Conservation (phyloP, 768 basidiomycete genomes). For the Piloderma croceum region DNA sequence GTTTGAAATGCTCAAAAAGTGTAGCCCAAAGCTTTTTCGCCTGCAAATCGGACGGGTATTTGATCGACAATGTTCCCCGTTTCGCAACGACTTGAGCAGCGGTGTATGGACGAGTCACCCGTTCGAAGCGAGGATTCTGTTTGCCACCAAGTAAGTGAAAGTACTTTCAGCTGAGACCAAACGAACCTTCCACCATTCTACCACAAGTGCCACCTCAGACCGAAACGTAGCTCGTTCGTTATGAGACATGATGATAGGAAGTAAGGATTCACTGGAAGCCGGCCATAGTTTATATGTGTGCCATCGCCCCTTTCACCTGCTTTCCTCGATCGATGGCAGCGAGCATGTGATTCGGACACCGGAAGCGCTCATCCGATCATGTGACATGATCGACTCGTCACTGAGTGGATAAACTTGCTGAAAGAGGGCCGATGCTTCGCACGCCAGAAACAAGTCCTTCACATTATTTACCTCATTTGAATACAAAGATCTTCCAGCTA, state of each 20-base stretch:
- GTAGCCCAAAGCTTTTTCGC: conserved; percentile 83
- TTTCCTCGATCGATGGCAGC: conserved; percentile 14
- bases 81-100: conserved; percentile 92
- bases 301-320: conserved; percentile 17
- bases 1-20: conserved; percentile 71
- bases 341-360: conserved; percentile 48
- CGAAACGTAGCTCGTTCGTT: conserved; percentile 66
- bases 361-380: too few relatives aligned
- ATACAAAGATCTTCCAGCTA: too few relatives aligned
- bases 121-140: conserved; percentile 83
- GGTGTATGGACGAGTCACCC: conserved; percentile 87
- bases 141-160: conserved; percentile 6
- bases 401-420: too few relatives aligned
- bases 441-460: too few relatives aligned
- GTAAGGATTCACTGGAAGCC: not conserved
- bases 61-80: conserved; percentile 78
- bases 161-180: conserved; percentile 11
- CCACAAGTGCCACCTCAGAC: conserved; percentile 77
- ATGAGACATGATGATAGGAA: conserved; percentile 39
- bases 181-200: conserved; percentile 89
- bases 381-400: too few relatives aligned
- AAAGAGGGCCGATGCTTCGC: too few relatives aligned
- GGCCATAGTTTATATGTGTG: not conserved
- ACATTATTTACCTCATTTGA: too few relatives aligned
- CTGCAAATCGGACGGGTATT: conserved; percentile 79